These are phyloP conservation scores for Moricandia moricandioides DNA, from an alignment of 345 rosid genomes.

Conservation along the genomic window DNA sequence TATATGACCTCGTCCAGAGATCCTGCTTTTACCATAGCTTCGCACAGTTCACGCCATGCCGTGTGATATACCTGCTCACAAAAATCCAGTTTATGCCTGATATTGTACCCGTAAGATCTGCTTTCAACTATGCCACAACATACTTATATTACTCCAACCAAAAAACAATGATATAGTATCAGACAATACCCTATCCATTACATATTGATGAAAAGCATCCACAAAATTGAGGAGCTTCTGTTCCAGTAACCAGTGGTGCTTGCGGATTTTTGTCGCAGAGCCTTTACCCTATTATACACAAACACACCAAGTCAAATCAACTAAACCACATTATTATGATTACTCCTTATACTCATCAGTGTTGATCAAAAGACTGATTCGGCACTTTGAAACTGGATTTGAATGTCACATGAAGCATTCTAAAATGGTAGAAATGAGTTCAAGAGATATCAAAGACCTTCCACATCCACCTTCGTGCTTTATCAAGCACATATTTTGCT, in stretches of 20 bases:
- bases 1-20: conserved; percentile 94
- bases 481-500: conserved; percentile 92
- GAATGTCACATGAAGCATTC: conserved; percentile 2
- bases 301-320: conserved; percentile 16
- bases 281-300: conserved; percentile 64
- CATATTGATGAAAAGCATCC: conserved; percentile 98
- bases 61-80: conserved; percentile 85
- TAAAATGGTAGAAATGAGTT: background rate
- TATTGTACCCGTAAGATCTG: background rate
- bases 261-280: conserved; percentile 48
- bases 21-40: conserved; percentile 81
- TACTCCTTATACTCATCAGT: background rate
- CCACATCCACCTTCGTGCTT: conserved; percentile 99
- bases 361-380: background rate
- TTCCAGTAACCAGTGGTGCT: conserved; percentile 86
- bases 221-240: conserved; percentile 98
- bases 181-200: conserved; percentile 90
- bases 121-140: background rate
- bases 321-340: conserved; percentile 9
- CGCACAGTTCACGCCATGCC: conserved; percentile 96
- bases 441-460: conserved; percentile 52
- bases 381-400: conserved; percentile 6
- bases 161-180: conserved; percentile 9
- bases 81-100: conserved; percentile 22
- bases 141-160: background rate